Evolutionary conservation across 179 eudicot species (phyloP).

Genomic region (Beta corolliflora): DNA sequence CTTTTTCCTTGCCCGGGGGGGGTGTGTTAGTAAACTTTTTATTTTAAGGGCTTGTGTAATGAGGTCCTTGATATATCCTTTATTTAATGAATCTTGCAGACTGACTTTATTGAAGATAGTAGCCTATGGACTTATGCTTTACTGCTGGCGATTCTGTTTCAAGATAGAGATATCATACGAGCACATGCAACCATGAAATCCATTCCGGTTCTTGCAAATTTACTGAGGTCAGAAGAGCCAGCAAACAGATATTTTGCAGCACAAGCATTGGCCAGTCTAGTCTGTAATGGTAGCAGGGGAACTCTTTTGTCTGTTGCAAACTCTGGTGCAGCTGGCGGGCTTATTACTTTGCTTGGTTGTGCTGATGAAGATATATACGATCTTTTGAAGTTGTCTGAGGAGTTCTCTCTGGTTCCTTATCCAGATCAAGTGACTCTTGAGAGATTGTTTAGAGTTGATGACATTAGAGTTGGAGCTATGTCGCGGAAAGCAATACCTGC

Average conservation of each 20-base stretch:
- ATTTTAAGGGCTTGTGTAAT: neutral
- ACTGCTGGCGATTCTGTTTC: slow-evolving; percentile 83
- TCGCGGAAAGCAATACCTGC: slow-evolving; percentile 94
- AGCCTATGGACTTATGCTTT: slow-evolving; percentile 86
- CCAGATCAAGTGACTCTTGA: slow-evolving; percentile 98
- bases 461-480: slow-evolving; percentile 91
- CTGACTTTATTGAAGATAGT: slow-evolving; percentile 64
- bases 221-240: slow-evolving; percentile 81
- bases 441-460: slow-evolving; percentile 95
- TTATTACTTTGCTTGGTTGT: slow-evolving; percentile 88
- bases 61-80: slow-evolving; percentile 20
- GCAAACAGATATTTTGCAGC: slow-evolving; percentile 95
- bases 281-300: slow-evolving; percentile 97
- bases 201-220: slow-evolving; percentile 72
- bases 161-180: slow-evolving; percentile 89
- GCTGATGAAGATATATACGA: slow-evolving; percentile 80
- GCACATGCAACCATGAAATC: slow-evolving; percentile 86
- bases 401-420: slow-evolving; percentile 68
- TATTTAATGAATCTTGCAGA: slow-evolving; percentile 44
- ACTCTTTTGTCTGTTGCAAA: slow-evolving; percentile 95
- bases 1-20: too few relatives aligned
- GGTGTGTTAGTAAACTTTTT: neutral
- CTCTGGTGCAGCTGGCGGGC: slow-evolving; percentile 88
- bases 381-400: slow-evolving; percentile 84
- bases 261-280: slow-evolving; percentile 89